Base-by-base conservation (phyloP, 192 early-diverging fungal genomes). In the Podila epigama region DNA sequence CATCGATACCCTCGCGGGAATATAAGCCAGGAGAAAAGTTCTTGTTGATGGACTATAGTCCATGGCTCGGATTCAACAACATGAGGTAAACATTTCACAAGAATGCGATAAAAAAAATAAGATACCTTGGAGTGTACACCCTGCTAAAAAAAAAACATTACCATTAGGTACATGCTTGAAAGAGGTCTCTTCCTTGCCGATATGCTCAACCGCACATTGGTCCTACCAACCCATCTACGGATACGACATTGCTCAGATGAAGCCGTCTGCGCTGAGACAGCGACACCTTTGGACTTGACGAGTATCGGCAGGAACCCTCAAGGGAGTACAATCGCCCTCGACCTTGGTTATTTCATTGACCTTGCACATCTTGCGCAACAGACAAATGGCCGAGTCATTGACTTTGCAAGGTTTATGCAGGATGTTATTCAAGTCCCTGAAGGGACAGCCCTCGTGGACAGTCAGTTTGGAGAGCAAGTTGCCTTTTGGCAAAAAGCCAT, bases 1-100 rank as follows among this genome's bases (percentile, higher is more conserved):
- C n/a, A n/a, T n/a, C n/a, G n/a, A n/a, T n/a, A n/a, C n/a, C n/a
- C n/a, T n/a, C n/a, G n/a, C n/a, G n/a, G n/a, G n/a, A n/a, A n/a
- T n/a, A n/a, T n/a, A n/a, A n/a, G n/a, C n/a, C n/a, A n/a, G n/a
- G n/a, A n/a, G 63, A 66, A 40, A 64, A 31, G 28, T 66, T 61
- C 27, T 36, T 73, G n/a, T 36, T 73, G 20, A 60, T 66, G 34
- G 58, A 73, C 6, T 73, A 73, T 11, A 73, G 70, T 50, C 70
- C 70, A 15, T 73, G 70, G 63, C 63, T 66, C 4, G 51, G 63
- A 28, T 66, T 73, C 29, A 66, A 66, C 32, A 73, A 56, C n/a
- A 73, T 66, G 58, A 59, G 70, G 70, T 55, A 61, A 9, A 27
- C 5, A n/a, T 27, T 37, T 12, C 12, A 6, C 7, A n/a, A 12